phyloP scores from a whole-genome alignment of 2,329 filamentous ascomycete species.

The Trichoderma oligosporum region DNA sequence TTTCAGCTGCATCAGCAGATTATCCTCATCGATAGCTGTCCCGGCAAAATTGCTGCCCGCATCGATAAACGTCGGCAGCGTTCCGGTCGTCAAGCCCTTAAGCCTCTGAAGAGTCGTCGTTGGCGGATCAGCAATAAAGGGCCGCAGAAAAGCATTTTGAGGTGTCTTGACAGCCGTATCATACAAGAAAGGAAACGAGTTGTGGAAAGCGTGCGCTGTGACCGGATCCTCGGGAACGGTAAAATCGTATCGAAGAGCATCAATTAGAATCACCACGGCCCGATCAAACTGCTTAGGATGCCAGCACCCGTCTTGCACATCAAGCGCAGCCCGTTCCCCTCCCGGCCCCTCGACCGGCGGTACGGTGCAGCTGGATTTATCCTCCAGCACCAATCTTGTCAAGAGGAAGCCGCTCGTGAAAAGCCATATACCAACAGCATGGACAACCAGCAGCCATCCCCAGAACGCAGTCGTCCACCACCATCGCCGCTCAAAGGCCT shows the following conservation, averaged over 20 bases:
- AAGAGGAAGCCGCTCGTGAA: conserved; percentile 95
- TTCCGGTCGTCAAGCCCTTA: conserved; percentile 93
- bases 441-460: conserved; percentile 66
- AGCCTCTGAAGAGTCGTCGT: conserved; percentile 89
- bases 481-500: conserved; percentile 51
- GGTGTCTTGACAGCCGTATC: conserved; percentile 73
- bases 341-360: conserved; percentile 64
- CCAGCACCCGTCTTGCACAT: conserved; percentile 75
- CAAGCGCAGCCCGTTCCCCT: conserved; percentile 37
- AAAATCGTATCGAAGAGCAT: conserved; percentile 95
- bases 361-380: conserved; percentile 65
- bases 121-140: conserved; percentile 95
- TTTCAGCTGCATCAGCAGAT: conserved; percentile 64
- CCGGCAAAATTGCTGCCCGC: conserved; percentile 93
- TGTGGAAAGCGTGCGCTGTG: conserved; percentile 61
- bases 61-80: conserved; percentile 90
- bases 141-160: conserved; percentile 79
- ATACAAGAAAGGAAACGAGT: conserved; percentile 82
- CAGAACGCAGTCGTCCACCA: conserved; percentile 64
- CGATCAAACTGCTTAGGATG: conserved; percentile 91
- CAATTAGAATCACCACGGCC: conserved; percentile 84
- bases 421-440: conserved; percentile 77
- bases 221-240: conserved; percentile 65
- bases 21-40: conserved; percentile 90
- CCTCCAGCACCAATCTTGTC: conserved; percentile 74